Evolutionary conservation across 2,329 filamentous ascomycete species (phyloP).

Genomic region (Fusarium sp.): DNA sequence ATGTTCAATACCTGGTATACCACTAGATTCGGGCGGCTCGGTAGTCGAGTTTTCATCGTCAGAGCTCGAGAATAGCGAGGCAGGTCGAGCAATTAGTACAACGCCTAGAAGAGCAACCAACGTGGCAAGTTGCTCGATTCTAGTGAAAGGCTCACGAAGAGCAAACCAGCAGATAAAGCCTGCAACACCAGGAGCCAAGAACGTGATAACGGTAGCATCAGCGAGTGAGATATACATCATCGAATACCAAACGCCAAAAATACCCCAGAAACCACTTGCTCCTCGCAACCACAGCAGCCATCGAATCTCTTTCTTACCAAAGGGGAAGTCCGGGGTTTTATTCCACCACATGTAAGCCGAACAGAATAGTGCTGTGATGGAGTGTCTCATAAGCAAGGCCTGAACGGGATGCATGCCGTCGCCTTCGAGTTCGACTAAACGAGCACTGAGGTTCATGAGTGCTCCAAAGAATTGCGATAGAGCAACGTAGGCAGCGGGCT

Average conservation of each 20-base stretch:
- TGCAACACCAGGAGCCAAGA: conserved; percentile 79
- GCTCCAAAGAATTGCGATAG: conserved; percentile 82
- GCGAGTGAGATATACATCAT: conserved; percentile 81
- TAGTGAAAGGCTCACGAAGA: conserved; percentile 78
- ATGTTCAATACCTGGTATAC: conserved; percentile 45
- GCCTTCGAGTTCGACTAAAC: conserved; percentile 76
- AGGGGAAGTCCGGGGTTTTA: conserved; percentile 71
- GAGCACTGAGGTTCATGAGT: conserved; percentile 83
- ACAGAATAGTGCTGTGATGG: conserved; percentile 73
- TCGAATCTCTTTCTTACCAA: conserved; percentile 73
- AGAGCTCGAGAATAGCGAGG: conserved; percentile 57
- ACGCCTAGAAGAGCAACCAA: conserved; percentile 81
- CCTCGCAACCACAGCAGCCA: conserved; percentile 74
- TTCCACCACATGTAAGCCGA: conserved; percentile 77
- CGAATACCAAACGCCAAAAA: conserved; percentile 76
- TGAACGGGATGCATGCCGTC: conserved; percentile 83
- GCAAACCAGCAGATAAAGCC: conserved; percentile 82
- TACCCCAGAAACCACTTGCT: conserved; percentile 76
- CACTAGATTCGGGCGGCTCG: conserved; percentile 18
- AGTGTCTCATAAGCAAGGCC: conserved; percentile 82
- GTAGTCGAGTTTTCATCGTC: conserved; percentile 29
- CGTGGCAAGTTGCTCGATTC: conserved; percentile 78
- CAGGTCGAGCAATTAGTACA: conserved; percentile 80
- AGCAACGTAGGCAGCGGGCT: conserved; percentile 76
- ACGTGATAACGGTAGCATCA: conserved; percentile 90